Evolutionary conservation across 108 stramenopile species (phyloP), one percentile per base, ranked within the genome.

Genomic region (Pseudonitzschia pungens): DNA sequence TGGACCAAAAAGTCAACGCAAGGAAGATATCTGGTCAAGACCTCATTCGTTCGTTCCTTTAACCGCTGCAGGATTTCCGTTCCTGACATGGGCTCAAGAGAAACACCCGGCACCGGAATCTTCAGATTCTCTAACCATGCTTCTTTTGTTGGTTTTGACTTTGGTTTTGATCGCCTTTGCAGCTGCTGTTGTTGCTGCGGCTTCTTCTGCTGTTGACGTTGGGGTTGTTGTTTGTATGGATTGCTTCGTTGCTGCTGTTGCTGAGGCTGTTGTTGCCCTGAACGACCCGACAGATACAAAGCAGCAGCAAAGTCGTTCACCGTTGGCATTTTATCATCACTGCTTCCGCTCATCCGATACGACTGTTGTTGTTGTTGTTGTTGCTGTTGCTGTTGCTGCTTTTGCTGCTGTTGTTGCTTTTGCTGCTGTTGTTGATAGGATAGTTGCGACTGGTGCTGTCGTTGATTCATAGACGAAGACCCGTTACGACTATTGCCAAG

Each of bases 1-100:
- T 83, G 82, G 1, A 94, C 93, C n/a, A 94, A 68, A 77, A 94
- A 94, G 41, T 92, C 91, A 0, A 91, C 90, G 70, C 93, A 94
- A 12, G 93, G 93, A 22, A 94, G 62, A 71, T 84, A 94, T 4
- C 81, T 74, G 1, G 87, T 88, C 20, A 87, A 66, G 24, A 94
- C 93, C 55, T 94, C 87, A 20, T 86, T 72, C 31, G 87, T 79
- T 64, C 81, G 77, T 22, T 64, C 63, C 44, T 83, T 79, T 28
- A 90, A 69, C 73, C 84, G 73, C 1, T 71, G 14, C 0, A 94
- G 42, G 27, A 94, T 75, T 55, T 89, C 86, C 20, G 66, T 73
- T 7, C 89, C 93, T 0, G 77, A 71, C 68, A 94, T 71, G 11
- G 89, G 86, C 21, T 83, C 70, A 16, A 94, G 63, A 22, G 93